These are phyloP conservation scores for Selaginella moellendorffii DNA, from an alignment of 75 land plant genomes.

Conservation along the genomic window DNA sequence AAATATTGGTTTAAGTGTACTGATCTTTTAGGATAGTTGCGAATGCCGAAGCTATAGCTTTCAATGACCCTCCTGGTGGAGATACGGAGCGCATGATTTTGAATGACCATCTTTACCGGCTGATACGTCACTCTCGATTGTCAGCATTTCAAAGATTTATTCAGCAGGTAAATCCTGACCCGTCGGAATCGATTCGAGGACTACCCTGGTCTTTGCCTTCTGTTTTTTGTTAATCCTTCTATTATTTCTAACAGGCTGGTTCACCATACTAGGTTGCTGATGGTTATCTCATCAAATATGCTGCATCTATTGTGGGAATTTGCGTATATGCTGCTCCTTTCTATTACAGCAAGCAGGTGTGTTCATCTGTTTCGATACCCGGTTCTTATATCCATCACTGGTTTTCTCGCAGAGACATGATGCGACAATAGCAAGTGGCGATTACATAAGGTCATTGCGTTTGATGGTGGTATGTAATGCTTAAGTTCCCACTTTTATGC, in stretches of 20 bases:
- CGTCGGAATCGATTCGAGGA: background rate
- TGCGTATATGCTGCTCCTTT: conserved; percentile 33
- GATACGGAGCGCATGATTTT: conserved; percentile 26
- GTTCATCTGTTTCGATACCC: background rate
- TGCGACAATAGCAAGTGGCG: conserved; percentile 23
- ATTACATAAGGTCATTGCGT: conserved; percentile 35
- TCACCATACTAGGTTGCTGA: conserved; percentile 28
- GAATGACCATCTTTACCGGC: conserved; percentile 24
- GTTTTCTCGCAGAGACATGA: conserved; percentile 12
- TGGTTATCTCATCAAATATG: conserved; percentile 28
- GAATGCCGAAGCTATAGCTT: conserved; percentile 37
- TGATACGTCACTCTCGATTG: conserved; percentile 26
- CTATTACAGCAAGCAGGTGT: conserved; percentile 19
- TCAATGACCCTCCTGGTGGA: conserved; percentile 39
- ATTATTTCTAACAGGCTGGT: background rate
- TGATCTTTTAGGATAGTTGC: conserved; percentile 22
- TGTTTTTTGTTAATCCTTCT: background rate
- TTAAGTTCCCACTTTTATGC: conserved; percentile 9
- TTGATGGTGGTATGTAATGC: conserved; percentile 28
- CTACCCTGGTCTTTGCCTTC: background rate
- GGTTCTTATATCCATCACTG: background rate
- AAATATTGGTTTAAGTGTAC: background rate
- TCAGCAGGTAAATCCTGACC: conserved; percentile 24
- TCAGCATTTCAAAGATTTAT: conserved; percentile 34
- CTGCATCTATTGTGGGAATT: conserved; percentile 29